Base-by-base conservation (phyloP, 2,329 filamentous ascomycete genomes). In the Madurella mycetomatis region DNA sequence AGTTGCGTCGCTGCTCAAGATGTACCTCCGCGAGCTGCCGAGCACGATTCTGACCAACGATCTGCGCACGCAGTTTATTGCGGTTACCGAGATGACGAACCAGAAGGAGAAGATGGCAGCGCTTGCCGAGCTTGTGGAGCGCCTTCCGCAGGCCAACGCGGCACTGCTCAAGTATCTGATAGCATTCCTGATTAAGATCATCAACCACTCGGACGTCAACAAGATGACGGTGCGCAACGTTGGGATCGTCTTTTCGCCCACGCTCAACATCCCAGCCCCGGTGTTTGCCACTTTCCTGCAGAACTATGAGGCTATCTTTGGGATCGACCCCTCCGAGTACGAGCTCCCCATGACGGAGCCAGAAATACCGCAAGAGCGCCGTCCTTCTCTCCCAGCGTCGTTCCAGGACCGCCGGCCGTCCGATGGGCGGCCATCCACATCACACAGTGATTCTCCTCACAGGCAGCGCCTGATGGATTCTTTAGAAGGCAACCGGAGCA, bases 171-270 rank as follows among this genome's bases (percentile, higher is more conserved):
- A 87, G 64, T 91, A 95, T 59, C 76, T 99, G 52, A 89, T 92
- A 46, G 84, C 88, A 3, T 96, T 96, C 73, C 73, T 99, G 64
- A 90, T 96, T 67, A 87, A 88, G 65, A 92, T 99, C 64, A 90
- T 96, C 66, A 91, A 94, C 70, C 91, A 96, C 64, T 79, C 90
- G 7, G 86, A 89, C 63, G 77, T 87, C 58, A 99, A 99, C 76
- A 97, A 96, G 78, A 99, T 99, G 94, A 96, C 89, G 11, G 89
- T 96, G 50, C 86, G 92, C 61, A 99, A 99, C 66, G 90, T 99
- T 51, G 92, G 94, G 60, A 97, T 99, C 64, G 92, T 99, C 53
- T 99, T 99, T 70, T 95, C 94, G 15, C 94, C 94, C 0, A 97
- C 94, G 0, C 80, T 99, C 51, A 97, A 97, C 69, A 96, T 99